A percentile compares a stretch with the other conserved stretches of the same genome.
phyloP scores from a whole-genome alignment of 129 eudicot species.

The Ambrosia trifida region DNA sequence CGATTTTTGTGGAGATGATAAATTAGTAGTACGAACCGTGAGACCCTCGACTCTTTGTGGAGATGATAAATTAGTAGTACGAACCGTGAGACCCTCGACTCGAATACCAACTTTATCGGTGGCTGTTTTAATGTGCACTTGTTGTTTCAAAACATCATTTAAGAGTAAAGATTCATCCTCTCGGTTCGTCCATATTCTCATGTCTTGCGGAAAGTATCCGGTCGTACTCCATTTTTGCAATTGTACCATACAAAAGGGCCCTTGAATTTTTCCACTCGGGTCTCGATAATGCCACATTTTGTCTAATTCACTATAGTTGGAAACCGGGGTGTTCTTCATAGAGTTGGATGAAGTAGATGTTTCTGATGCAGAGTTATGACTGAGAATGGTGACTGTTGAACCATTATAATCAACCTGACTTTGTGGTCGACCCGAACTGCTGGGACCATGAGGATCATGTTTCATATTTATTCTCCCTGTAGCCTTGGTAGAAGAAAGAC shows the following conservation, averaged over 20 bases:
- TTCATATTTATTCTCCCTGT: slow-evolving; percentile 19
- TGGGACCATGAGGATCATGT: slow-evolving; percentile 15
- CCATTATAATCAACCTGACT: slow-evolving; percentile 26
- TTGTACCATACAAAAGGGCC: slow-evolving; percentile 80
- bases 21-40: slow-evolving; percentile 29
- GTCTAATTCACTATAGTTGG: slow-evolving; percentile 28
- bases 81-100: slow-evolving; percentile 31
- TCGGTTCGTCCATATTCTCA: slow-evolving; percentile 72
- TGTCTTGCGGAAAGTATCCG: slow-evolving; percentile 70
- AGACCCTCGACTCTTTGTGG: slow-evolving; percentile 28
- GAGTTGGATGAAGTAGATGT: slow-evolving; percentile 42
- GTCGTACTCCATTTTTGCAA: slow-evolving; percentile 77
- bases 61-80: slow-evolving; percentile 25
- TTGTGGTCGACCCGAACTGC: slow-evolving; percentile 32
- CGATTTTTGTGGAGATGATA: slow-evolving; percentile 21
- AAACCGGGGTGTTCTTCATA: slow-evolving; percentile 29
- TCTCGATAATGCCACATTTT: slow-evolving; percentile 81
- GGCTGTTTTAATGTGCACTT: slow-evolving; percentile 21
- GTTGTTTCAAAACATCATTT: slow-evolving; percentile 59
- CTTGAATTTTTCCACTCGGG: slow-evolving; percentile 77
- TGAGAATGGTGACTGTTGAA: slow-evolving; percentile 21
- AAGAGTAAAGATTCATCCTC: slow-evolving; percentile 63
- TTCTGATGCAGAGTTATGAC: slow-evolving; percentile 43
- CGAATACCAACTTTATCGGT: slow-evolving; percentile 29
- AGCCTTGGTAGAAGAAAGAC: slow-evolving; percentile 27